Percentiles rank a stretch among this genome's conserved stretches.
phyloP scores from a whole-genome alignment of 2,329 filamentous ascomycete genomes.

The Thermoascus crustaceus region DNA sequence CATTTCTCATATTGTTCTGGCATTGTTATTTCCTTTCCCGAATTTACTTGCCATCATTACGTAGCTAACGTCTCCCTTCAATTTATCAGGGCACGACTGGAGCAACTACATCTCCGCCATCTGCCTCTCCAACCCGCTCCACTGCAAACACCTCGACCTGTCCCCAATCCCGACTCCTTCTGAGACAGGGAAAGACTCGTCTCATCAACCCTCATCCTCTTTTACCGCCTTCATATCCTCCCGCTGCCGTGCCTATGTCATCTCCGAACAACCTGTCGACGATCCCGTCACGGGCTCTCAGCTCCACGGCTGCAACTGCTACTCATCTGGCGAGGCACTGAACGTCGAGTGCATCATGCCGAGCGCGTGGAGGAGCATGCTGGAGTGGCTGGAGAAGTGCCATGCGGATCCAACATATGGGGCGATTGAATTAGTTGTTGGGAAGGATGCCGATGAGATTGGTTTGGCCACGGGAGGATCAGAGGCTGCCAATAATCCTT shows the following conservation, averaged over 20 bases:
- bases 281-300: slow-evolving; percentile 46
- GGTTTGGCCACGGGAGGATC: too few relatives aligned
- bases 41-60: slow-evolving; percentile 9
- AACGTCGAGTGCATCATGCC: slow-evolving; percentile 58
- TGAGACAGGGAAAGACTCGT: slow-evolving; percentile 3
- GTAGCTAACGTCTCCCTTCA: neutral
- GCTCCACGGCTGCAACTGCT: slow-evolving; percentile 57
- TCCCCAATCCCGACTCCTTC: slow-evolving; percentile 6
- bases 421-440: slow-evolving; percentile 28
- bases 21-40: slow-evolving; percentile 9
- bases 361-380: slow-evolving; percentile 43
- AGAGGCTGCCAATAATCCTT: too few relatives aligned
- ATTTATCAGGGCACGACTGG: slow-evolving; percentile 31
- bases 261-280: slow-evolving; percentile 46
- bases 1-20: neutral
- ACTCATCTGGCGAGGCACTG: slow-evolving; percentile 56
- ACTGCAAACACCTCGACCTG: slow-evolving; percentile 22
- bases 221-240: slow-evolving; percentile 34
- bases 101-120: slow-evolving; percentile 32
- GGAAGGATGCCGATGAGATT: slow-evolving; percentile 13
- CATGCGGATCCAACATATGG: slow-evolving; percentile 37
- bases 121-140: slow-evolving; percentile 31
- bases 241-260: slow-evolving; percentile 54
- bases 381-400: slow-evolving; percentile 56
- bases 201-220: slow-evolving; percentile 7